Conservation (phyloP, 2,329 filamentous ascomycete species). For the Colletotrichum acutatum region DNA sequence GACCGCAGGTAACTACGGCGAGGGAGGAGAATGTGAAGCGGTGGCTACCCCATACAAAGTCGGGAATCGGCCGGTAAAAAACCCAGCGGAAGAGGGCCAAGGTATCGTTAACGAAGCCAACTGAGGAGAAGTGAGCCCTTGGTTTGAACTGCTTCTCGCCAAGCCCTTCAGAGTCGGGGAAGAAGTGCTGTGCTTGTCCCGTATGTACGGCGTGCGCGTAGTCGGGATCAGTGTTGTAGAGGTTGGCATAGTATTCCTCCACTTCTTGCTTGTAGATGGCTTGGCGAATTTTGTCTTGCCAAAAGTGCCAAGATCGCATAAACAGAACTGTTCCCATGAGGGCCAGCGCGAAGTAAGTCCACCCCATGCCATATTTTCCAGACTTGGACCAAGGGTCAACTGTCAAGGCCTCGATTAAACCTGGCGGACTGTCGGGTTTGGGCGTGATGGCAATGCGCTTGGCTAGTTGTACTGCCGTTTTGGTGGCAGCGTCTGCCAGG, state of each 20-base stretch:
- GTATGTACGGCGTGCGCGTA: slow-evolving; percentile 60
- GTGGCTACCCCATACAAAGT: slow-evolving; percentile 74
- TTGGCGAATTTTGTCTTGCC: slow-evolving; percentile 92
- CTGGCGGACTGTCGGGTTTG: slow-evolving; percentile 68
- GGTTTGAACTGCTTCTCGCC: slow-evolving; percentile 67
- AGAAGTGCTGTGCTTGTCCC: slow-evolving; percentile 74
- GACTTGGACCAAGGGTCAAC: slow-evolving; percentile 84
- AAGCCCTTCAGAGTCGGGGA: slow-evolving; percentile 71
- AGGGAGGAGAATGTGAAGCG: slow-evolving; percentile 85
- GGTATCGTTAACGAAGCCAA: slow-evolving; percentile 79
- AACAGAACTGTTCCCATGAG: slow-evolving; percentile 74
- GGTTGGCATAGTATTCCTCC: slow-evolving; percentile 69
- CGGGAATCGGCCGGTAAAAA: slow-evolving; percentile 88
- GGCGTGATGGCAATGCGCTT: slow-evolving; percentile 71
- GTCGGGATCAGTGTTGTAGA: slow-evolving; percentile 63
- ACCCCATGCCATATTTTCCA: slow-evolving; percentile 87
- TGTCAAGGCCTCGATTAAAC: slow-evolving; percentile 70
- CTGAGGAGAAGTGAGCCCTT: slow-evolving; percentile 80
- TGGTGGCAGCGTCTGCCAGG: slow-evolving; percentile 46
- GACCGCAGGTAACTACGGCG: slow-evolving; percentile 75
- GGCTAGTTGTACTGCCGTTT: slow-evolving; percentile 51
- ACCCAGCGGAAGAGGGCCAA: slow-evolving; percentile 88
- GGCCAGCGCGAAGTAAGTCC: slow-evolving; percentile 87
- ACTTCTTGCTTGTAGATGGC: slow-evolving; percentile 88
- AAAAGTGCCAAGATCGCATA: slow-evolving; percentile 85